Percentiles rank a stretch among this genome's conserved stretches.
Evolutionary conservation across 805 yeast species (phyloP).

Genomic region (Kluyveromyces lactis): DNA sequence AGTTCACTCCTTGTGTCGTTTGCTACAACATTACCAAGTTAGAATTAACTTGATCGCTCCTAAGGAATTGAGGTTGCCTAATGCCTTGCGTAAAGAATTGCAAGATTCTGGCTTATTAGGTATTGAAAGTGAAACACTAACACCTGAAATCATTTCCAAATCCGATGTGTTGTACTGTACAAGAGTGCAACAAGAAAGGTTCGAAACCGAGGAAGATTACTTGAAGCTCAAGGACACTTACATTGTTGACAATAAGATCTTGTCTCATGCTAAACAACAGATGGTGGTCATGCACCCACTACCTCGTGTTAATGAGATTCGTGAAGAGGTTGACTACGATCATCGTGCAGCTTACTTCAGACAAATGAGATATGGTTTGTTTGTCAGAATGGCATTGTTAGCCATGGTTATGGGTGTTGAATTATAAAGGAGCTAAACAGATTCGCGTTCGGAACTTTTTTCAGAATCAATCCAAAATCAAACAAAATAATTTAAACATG

Average conservation of each 20-base stretch:
- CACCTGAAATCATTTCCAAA: constrained; percentile 76
- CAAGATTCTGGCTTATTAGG: constrained; percentile 58
- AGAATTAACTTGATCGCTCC: constrained; percentile 90
- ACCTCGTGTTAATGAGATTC: constrained; percentile 93
- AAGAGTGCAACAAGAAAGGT: constrained; percentile 96
- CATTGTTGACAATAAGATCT: constrained; percentile 84
- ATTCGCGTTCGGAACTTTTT: neutral
- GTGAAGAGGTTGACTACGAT: constrained; percentile 97
- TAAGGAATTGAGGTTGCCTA: constrained; percentile 77
- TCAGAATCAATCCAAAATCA: neutral
- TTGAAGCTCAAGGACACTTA: constrained; percentile 85
- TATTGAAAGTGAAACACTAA: constrained; percentile 65
- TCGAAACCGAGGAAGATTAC: constrained; percentile 65
- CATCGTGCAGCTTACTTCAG: constrained; percentile 99
- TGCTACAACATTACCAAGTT: constrained; percentile 87
- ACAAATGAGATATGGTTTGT: constrained; percentile 98
- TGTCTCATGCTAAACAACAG: constrained; percentile 90
- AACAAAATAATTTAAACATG: neutral
- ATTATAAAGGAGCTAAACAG: constrained; percentile 31
- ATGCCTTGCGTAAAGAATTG: constrained; percentile 59
- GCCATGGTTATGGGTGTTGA: constrained; percentile 98
- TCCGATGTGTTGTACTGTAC: constrained; percentile 97
- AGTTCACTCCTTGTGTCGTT: constrained; percentile 88
- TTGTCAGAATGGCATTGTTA: constrained; percentile 96
- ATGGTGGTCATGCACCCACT: constrained; percentile 99